Conservation (phyloP, 345 rosid genomes). For the Citrus reticulata region DNA sequence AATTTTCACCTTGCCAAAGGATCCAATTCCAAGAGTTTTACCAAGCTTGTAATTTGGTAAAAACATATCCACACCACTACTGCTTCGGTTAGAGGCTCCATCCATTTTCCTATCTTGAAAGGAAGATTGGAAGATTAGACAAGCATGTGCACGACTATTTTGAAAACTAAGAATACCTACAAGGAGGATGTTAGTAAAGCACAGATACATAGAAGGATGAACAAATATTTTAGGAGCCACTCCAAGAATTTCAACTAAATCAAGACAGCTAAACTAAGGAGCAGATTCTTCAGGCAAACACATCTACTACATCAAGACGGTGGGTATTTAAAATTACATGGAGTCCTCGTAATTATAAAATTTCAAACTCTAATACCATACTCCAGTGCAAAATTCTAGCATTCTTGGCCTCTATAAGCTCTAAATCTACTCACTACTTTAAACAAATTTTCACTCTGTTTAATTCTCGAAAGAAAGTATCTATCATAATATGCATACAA, state of each 20-base stretch:
- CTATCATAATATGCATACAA: not conserved
- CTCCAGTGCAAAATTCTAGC: not conserved
- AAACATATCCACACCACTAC: constrained; percentile 47
- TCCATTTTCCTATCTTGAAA: constrained; percentile 44
- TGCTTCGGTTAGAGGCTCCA: constrained; percentile 52
- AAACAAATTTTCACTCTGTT: not conserved
- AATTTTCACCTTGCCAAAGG: constrained; percentile 91
- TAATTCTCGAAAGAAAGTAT: not conserved
- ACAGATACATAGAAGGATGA: not conserved
- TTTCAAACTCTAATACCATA: not conserved
- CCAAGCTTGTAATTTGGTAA: constrained; percentile 78
- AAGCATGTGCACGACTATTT: not conserved
- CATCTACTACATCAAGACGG: not conserved
- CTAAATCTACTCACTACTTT: not conserved
- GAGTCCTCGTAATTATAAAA: not conserved
- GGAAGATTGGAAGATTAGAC: not conserved
- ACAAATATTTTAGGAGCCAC: not conserved
- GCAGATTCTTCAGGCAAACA: not conserved
- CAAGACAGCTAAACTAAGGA: not conserved
- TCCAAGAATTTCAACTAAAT: not conserved
- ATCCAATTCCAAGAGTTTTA: constrained; percentile 84
- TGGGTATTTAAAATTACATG: too few relatives aligned
- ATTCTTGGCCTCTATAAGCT: not conserved
- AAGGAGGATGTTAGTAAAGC: not conserved
- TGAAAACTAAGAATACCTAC: not conserved